phyloP scores from a whole-genome alignment of 2,329 filamentous ascomycete genomes.

The Fusarium sp. region DNA sequence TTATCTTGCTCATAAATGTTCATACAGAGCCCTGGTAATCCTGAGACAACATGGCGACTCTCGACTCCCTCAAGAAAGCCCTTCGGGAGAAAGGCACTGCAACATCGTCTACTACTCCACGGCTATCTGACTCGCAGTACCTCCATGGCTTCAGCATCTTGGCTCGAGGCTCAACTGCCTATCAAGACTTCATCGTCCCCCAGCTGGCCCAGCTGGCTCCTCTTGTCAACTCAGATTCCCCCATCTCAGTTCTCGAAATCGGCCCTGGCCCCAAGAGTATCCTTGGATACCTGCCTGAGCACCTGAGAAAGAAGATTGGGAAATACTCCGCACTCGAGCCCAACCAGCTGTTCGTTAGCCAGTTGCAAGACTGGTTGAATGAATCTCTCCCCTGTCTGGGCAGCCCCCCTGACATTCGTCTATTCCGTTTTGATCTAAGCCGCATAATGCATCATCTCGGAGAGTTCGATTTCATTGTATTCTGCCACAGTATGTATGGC shows the following conservation, averaged over 20 bases:
- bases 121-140: constrained; percentile 62
- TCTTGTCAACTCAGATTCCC: constrained; percentile 54
- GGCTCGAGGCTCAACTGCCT: constrained; percentile 52
- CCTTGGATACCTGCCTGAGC: constrained; percentile 59
- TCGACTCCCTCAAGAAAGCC: constrained; percentile 56
- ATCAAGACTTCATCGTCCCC: constrained; percentile 65
- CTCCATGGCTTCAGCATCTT: constrained; percentile 60
- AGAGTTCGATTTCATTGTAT: constrained; percentile 67
- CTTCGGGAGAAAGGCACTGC: constrained; percentile 49
- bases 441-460: constrained; percentile 41
- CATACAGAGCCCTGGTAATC: not conserved
- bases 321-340: constrained; percentile 68
- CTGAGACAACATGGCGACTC: constrained; percentile 45
- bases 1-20: not conserved
- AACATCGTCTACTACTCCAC: constrained; percentile 43
- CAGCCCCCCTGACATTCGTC: constrained; percentile 53
- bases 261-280: constrained; percentile 69
- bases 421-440: constrained; percentile 53
- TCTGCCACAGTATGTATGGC: constrained; percentile 75
- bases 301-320: constrained; percentile 56
- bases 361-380: constrained; percentile 57
- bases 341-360: constrained; percentile 58
- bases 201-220: constrained; percentile 56
- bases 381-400: constrained; percentile 56
- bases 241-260: constrained; percentile 68